These are phyloP conservation scores for Cenococcum geophilum DNA, from an alignment of 495 filamentous ascomycete species.

Conservation along the genomic window DNA sequence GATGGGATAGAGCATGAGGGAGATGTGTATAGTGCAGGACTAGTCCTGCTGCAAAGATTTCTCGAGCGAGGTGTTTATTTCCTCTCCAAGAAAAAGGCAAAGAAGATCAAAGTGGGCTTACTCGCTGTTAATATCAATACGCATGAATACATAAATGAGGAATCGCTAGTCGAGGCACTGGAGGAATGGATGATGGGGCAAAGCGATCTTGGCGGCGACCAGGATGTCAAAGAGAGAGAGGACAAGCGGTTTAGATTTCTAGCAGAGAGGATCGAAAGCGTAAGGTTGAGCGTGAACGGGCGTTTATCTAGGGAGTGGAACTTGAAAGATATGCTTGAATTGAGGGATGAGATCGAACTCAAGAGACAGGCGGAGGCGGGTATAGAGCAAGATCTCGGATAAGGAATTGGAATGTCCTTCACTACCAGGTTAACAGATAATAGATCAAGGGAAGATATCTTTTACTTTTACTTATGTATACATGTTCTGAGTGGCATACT, in stretches of 20 bases:
- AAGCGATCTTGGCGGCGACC: background rate
- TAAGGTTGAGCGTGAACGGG: background rate
- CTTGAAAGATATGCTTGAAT: background rate
- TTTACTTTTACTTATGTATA: too few relatives aligned
- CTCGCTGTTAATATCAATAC: background rate
- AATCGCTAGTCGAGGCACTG: background rate
- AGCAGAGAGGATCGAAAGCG: background rate
- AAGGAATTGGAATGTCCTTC: too few relatives aligned
- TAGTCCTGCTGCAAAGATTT: background rate
- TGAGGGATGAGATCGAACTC: background rate
- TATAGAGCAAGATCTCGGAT: too few relatives aligned
- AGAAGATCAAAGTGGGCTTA: background rate
- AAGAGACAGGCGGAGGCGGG: background rate
- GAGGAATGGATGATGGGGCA: constrained; percentile 2
- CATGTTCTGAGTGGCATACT: too few relatives aligned
- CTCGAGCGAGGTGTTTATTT: background rate
- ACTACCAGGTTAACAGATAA: too few relatives aligned
- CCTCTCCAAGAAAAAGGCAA: background rate
- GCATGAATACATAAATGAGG: background rate
- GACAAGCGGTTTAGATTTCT: background rate
- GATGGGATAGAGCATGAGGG: background rate
- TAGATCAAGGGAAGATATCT: too few relatives aligned
- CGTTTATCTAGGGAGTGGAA: background rate
- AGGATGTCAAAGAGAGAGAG: background rate
- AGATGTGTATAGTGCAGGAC: background rate